Conservation (phyloP, 192 early-diverging fungal species). For the Umbelopsis ramanniana region DNA sequence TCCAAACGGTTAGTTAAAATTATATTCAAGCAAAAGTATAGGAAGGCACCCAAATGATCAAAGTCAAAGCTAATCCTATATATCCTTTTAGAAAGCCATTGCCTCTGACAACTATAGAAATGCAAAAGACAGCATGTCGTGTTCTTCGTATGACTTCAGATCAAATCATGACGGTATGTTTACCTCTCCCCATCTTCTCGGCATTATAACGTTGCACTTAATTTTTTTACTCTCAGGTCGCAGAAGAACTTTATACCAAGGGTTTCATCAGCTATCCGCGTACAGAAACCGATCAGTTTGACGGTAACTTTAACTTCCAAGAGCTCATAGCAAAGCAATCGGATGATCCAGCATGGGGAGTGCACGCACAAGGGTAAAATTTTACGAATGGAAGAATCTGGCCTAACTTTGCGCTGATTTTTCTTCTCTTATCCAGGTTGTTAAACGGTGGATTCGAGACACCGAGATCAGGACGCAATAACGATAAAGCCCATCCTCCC, state of each 20-base stretch:
- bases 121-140: conserved; percentile 83
- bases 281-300: conserved; percentile 95
- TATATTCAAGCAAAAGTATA: too few species aligned
- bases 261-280: conserved; percentile 96
- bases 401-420: too few species aligned
- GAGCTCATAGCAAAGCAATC: conserved; percentile 68
- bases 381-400: background rate
- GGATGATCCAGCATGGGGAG: conserved; percentile 45
- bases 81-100: conserved; percentile 70
- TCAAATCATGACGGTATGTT: conserved; percentile 70
- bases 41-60: background rate
- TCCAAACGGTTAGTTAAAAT: conserved; percentile 71
- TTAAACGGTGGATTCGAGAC: conserved; percentile 66
- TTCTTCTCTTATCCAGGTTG: conserved; percentile 47
- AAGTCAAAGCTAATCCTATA: background rate
- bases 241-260: conserved; percentile 85
- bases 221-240: conserved; percentile 52
- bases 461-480: conserved; percentile 83
- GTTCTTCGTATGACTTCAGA: conserved; percentile 78
- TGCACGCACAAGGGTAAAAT: conserved; percentile 51
- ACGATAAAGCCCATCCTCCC: conserved; percentile 98
- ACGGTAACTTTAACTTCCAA: conserved; percentile 70
- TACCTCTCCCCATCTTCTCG: background rate
- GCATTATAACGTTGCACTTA: background rate
- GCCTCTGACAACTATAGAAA: conserved; percentile 93